Evolutionary conservation across 345 rosid genomes (phyloP).

Genomic region (Acer negundo): DNA sequence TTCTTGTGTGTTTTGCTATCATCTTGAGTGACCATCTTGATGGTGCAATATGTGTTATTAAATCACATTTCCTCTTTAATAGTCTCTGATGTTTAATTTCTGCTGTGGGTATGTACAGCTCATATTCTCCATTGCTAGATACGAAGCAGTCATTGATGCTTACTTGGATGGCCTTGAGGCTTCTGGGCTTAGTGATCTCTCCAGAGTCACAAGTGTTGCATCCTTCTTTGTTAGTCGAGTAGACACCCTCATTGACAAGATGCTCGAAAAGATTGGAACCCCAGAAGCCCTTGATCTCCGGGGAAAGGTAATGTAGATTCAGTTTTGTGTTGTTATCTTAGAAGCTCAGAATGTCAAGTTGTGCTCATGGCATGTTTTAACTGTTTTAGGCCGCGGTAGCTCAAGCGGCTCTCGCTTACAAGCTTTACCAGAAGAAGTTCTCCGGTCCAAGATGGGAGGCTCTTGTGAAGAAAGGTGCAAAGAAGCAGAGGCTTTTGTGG

Average conservation of each 20-base stretch:
- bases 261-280: slow-evolving; percentile 91
- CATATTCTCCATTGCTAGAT: slow-evolving; percentile 87
- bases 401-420: slow-evolving; percentile 92
- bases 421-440: slow-evolving; percentile 96
- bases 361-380: slow-evolving; percentile 21
- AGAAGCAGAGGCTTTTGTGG: slow-evolving; percentile 95
- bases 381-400: slow-evolving; percentile 87
- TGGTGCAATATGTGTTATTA: background rate
- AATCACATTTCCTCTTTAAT: background rate
- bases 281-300: slow-evolving; percentile 95
- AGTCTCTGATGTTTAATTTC: slow-evolving; percentile 16
- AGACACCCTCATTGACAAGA: slow-evolving; percentile 91
- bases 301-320: slow-evolving; percentile 66
- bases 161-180: slow-evolving; percentile 99
- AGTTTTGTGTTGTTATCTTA: background rate
- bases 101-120: slow-evolving; percentile 54
- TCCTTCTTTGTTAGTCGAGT: slow-evolving; percentile 98
- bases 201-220: slow-evolving; percentile 95
- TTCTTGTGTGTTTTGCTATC: slow-evolving; percentile 14
- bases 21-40: background rate
- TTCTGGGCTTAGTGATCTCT: slow-evolving; percentile 88
- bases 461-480: slow-evolving; percentile 91
- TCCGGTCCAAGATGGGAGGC: slow-evolving; percentile 99
- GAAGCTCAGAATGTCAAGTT: slow-evolving; percentile 5
- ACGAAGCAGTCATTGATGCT: slow-evolving; percentile 95